Conservation (phyloP, 1,139 yeast species). For the Candida sojae region DNA sequence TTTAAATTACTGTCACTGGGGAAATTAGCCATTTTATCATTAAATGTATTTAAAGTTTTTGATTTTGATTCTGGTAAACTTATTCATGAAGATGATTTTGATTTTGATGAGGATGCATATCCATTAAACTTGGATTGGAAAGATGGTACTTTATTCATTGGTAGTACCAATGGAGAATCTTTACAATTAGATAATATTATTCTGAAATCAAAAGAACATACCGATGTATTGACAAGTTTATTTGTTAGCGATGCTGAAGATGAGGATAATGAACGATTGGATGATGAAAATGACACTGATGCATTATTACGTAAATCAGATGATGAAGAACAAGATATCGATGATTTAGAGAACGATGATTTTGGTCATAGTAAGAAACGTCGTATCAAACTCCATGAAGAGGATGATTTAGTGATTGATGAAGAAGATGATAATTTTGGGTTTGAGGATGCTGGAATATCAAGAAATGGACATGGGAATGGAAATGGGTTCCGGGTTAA, state of each 20-base stretch:
- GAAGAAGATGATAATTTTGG: constrained; percentile 20
- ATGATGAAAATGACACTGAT: constrained; percentile 25
- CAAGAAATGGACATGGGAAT: constrained; percentile 11
- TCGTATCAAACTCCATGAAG: constrained; percentile 22
- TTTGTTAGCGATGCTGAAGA: constrained; percentile 34
- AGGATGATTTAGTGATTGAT: constrained; percentile 20
- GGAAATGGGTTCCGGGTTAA: constrained; percentile 12
- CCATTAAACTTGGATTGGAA: constrained; percentile 16
- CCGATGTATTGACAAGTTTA: constrained; percentile 23
- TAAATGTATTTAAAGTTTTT: constrained; percentile 13
- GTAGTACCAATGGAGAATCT: constrained; percentile 58
- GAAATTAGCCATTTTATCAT: constrained; percentile 16
- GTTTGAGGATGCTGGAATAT: constrained; percentile 9
- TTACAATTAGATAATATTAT: constrained; percentile 36
- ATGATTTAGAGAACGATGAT: neutral
- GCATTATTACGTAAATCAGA: constrained; percentile 20
- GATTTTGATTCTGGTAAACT: constrained; percentile 11
- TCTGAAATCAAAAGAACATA: constrained; percentile 21
- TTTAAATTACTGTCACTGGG: constrained; percentile 11
- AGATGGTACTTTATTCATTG: constrained; percentile 34
- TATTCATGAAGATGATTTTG: constrained; percentile 12
- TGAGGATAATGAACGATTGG: constrained; percentile 21
- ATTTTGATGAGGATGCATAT: constrained; percentile 15
- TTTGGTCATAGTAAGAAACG: constrained; percentile 3
- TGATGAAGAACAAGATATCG: constrained; percentile 18